A percentile compares a stretch with the other conserved stretches of the same genome.
Evolutionary conservation across 495 filamentous ascomycete genomes (phyloP).

Genomic region (Apodospora peruviana): DNA sequence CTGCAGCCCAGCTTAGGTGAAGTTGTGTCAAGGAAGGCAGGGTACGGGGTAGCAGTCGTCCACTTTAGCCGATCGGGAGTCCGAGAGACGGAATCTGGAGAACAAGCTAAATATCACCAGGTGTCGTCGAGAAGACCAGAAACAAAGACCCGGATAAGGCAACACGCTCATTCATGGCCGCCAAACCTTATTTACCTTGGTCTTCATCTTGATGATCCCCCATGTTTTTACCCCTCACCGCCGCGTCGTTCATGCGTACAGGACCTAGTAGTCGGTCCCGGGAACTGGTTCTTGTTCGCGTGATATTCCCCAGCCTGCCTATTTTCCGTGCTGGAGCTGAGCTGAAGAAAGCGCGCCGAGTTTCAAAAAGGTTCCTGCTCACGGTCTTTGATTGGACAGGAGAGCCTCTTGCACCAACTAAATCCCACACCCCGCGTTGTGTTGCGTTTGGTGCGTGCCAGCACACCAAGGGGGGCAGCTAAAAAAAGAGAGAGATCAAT

Average conservation of each 20-base stretch:
- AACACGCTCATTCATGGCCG: neutral
- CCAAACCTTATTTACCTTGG: no score
- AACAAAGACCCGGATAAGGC: constrained; percentile 4
- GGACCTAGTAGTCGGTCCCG: no score
- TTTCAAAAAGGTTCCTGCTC: neutral
- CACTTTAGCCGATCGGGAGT: constrained; percentile 16
- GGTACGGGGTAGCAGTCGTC: no score
- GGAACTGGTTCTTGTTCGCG: no score
- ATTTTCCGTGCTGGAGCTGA: no score
- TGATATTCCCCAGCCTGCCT: no score
- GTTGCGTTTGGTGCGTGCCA: constrained; percentile 13
- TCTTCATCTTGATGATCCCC: no score
- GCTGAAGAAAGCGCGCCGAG: neutral
- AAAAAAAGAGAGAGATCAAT: constrained; percentile 3
- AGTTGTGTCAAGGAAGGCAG: no score
- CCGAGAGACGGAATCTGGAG: constrained; percentile 2
- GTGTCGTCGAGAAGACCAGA: neutral
- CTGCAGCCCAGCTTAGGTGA: no score
- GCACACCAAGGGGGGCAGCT: constrained; percentile 27
- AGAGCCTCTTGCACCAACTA: no score
- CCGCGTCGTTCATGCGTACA: no score
- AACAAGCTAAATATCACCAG: neutral
- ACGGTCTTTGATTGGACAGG: neutral
- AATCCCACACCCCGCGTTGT: no score
- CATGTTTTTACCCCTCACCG: neutral